A percentile compares a stretch with the other conserved stretches of the same genome.
Conservation (phyloP, 2,329 filamentous ascomycete genomes). For the Aspergillus thermomutatus region DNA sequence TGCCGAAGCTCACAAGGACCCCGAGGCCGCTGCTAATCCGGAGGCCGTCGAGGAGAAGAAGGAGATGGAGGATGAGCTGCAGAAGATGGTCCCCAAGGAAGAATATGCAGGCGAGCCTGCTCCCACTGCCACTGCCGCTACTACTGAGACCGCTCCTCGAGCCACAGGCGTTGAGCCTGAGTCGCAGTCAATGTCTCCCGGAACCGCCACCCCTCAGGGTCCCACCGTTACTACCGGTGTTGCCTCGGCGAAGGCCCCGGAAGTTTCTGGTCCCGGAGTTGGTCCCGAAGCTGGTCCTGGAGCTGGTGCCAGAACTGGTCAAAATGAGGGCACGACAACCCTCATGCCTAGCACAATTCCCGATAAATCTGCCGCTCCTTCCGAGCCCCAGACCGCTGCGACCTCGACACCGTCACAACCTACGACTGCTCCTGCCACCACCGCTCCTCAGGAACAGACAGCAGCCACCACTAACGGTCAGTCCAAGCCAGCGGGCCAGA, state of each 20-base stretch:
- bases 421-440: neutral
- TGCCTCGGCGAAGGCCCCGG: constrained; percentile 16
- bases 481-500: neutral
- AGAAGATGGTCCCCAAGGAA: constrained; percentile 46
- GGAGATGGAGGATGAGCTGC: constrained; percentile 68
- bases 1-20: constrained; percentile 53
- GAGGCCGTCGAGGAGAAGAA: constrained; percentile 74
- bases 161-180: constrained; percentile 14
- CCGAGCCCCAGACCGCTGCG: neutral
- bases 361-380: constrained; percentile 14
- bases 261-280: constrained; percentile 15
- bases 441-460: constrained; percentile 8
- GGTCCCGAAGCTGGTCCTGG: constrained; percentile 7
- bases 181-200: constrained; percentile 19
- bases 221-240: constrained; percentile 24
- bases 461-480: constrained; percentile 5
- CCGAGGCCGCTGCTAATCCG: constrained; percentile 69
- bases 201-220: constrained; percentile 11
- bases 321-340: neutral
- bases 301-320: constrained; percentile 4
- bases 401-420: neutral
- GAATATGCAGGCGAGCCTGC: constrained; percentile 31
- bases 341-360: neutral
- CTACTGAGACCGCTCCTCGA: constrained; percentile 36
- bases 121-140: constrained; percentile 40